Evolutionary conservation across 768 basidiomycete genomes (phyloP).

Genomic region (Saitozyma podzolica): DNA sequence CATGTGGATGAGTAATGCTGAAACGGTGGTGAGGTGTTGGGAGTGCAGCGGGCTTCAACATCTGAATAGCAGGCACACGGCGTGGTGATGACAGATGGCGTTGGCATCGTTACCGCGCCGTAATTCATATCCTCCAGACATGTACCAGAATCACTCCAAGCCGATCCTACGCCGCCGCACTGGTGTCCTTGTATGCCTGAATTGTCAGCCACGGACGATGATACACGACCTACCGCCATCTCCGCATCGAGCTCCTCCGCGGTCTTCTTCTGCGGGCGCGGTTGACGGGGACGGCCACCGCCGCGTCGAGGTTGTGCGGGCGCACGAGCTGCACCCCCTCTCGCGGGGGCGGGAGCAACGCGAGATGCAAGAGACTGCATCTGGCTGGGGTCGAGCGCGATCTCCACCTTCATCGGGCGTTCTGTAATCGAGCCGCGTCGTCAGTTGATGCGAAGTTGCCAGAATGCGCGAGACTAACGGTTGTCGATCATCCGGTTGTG

Average conservation of each 20-base stretch:
- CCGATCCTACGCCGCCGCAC: not conserved
- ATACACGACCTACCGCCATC: slow-evolving; percentile 74
- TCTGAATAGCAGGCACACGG: not conserved
- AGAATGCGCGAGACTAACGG: slow-evolving; percentile 81
- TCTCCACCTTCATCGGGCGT: slow-evolving; percentile 98
- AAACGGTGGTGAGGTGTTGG: too few species aligned
- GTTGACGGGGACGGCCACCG: slow-evolving; percentile 27
- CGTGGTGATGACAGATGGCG: too few species aligned
- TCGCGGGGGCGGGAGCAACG: slow-evolving; percentile 69
- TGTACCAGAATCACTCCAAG: too few species aligned
- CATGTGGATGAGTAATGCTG: too few species aligned
- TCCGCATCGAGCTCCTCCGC: slow-evolving; percentile 93
- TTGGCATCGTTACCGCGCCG: not conserved
- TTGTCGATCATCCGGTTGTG: slow-evolving; percentile 99
- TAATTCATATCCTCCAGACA: too few species aligned
- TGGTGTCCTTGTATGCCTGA: slow-evolving; percentile 33
- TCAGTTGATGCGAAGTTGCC: not conserved
- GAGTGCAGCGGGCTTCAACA: too few species aligned
- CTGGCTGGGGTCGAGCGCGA: slow-evolving; percentile 79
- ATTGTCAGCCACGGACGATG: not conserved
- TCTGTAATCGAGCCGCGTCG: slow-evolving; percentile 57
- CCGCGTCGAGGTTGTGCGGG: slow-evolving; percentile 51
- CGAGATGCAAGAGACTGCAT: slow-evolving; percentile 75
- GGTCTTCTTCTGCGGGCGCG: slow-evolving; percentile 60
- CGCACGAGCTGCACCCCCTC: slow-evolving; percentile 50